phyloP scores from a whole-genome alignment of 495 filamentous ascomycete species.

The Neurospora sp. region DNA sequence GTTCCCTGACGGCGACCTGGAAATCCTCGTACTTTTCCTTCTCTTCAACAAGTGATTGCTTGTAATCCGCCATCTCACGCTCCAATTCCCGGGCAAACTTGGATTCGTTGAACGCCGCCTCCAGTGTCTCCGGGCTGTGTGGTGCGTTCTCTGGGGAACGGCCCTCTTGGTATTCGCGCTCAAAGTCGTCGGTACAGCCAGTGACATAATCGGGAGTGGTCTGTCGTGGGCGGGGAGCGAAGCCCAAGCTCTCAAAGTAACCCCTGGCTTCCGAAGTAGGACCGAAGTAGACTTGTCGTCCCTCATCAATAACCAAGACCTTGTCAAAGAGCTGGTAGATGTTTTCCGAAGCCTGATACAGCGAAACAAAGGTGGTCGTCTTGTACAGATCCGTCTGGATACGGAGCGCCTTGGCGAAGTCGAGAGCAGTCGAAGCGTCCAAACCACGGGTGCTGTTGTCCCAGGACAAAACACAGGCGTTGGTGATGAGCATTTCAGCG shows the following conservation, averaged over 20 bases:
- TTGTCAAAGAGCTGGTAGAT: slow-evolving; percentile 87
- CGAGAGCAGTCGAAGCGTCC: slow-evolving; percentile 73
- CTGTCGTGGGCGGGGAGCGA: slow-evolving; percentile 64
- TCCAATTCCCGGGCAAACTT: slow-evolving; percentile 43
- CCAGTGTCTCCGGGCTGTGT: slow-evolving; percentile 51
- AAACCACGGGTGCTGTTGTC: slow-evolving; percentile 80
- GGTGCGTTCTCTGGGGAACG: slow-evolving; percentile 52
- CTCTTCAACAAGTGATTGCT: slow-evolving; percentile 46
- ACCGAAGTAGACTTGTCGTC: slow-evolving; percentile 74
- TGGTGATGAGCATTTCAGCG: slow-evolving; percentile 61
- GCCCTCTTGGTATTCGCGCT: slow-evolving; percentile 64
- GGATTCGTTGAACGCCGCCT: slow-evolving; percentile 58
- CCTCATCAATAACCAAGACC: slow-evolving; percentile 71
- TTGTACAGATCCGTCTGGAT: slow-evolving; percentile 72
- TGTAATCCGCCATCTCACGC: slow-evolving; percentile 60
- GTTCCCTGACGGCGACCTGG: slow-evolving; percentile 60
- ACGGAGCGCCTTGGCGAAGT: slow-evolving; percentile 59
- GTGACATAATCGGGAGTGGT: slow-evolving; percentile 84
- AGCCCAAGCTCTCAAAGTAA: slow-evolving; percentile 80
- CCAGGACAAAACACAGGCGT: slow-evolving; percentile 64
- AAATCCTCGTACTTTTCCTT: slow-evolving; percentile 64
- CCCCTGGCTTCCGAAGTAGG: slow-evolving; percentile 53
- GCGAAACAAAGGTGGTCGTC: slow-evolving; percentile 66
- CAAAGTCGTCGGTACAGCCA: slow-evolving; percentile 72
- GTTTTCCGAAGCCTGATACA: slow-evolving; percentile 76